Evolutionary conservation across 2,329 filamentous ascomycete species (phyloP).

Genomic region (Stenocarpella maydis): DNA sequence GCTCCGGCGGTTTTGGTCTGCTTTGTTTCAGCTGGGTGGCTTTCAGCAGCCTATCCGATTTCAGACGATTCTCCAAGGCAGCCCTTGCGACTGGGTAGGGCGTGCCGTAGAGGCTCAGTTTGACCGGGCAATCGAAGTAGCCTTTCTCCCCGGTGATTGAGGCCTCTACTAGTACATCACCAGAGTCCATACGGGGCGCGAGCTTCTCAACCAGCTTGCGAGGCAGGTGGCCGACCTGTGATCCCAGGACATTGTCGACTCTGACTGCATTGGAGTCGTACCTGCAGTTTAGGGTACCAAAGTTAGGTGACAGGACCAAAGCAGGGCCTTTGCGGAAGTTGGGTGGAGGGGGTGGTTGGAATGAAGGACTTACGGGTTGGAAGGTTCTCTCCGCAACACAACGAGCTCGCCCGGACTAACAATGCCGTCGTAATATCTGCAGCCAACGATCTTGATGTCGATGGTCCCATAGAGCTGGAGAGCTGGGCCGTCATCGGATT

Average conservation of each 20-base stretch:
- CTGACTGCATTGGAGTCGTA: slow-evolving; percentile 81
- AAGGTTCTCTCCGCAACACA: slow-evolving; percentile 65
- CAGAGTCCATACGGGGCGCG: slow-evolving; percentile 69
- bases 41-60: slow-evolving; percentile 69
- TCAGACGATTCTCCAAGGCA: slow-evolving; percentile 68
- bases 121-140: slow-evolving; percentile 75
- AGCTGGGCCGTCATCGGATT: slow-evolving; percentile 50
- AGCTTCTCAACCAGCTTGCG: slow-evolving; percentile 73
- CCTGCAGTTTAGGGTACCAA: slow-evolving; percentile 22
- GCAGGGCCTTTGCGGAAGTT: too few species aligned
- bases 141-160: slow-evolving; percentile 72
- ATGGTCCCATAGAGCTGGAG: slow-evolving; percentile 58
- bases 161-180: slow-evolving; percentile 63
- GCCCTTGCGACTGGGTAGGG: slow-evolving; percentile 60
- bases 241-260: slow-evolving; percentile 77
- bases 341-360: neutral
- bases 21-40: slow-evolving; percentile 64
- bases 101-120: slow-evolving; percentile 74
- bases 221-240: slow-evolving; percentile 83
- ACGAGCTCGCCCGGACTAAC: slow-evolving; percentile 68
- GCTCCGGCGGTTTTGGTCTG: slow-evolving; percentile 60
- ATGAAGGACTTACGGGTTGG: slow-evolving; percentile 53
- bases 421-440: slow-evolving; percentile 64
- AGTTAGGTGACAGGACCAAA: neutral
- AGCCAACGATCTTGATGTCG: slow-evolving; percentile 66